phyloP scores from a whole-genome alignment of 495 filamentous ascomycete genomes.

The Podospora conica region DNA sequence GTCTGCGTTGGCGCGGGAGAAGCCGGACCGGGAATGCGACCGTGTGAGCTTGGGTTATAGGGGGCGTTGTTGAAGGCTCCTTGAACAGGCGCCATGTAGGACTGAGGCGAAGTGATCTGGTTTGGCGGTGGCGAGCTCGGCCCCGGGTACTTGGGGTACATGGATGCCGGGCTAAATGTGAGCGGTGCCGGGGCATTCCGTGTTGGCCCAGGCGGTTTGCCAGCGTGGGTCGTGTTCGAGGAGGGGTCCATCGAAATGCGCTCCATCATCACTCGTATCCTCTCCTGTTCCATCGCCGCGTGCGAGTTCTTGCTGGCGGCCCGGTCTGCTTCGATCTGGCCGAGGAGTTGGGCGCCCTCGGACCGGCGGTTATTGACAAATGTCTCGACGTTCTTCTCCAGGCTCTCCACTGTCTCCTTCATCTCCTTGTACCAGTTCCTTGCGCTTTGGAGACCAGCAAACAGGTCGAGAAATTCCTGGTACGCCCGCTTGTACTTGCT shows the following conservation, averaged over 20 bases:
- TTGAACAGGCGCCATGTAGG: conserved; percentile 27
- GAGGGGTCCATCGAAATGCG: conserved; percentile 74
- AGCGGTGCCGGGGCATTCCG: conserved; percentile 44
- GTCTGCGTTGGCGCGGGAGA: conserved; percentile 44
- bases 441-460: conserved; percentile 75
- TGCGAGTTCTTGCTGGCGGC: conserved; percentile 61
- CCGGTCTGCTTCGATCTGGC: conserved; percentile 77
- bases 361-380: conserved; percentile 92
- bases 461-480: conserved; percentile 87
- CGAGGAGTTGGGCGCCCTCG: conserved; percentile 83
- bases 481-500: conserved; percentile 86
- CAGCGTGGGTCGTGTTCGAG: conserved; percentile 31
- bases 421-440: conserved; percentile 93
- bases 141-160: conserved; percentile 48
- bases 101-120: conserved; percentile 33
- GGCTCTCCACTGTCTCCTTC: conserved; percentile 86
- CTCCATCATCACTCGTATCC: conserved; percentile 86
- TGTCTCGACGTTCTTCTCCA: conserved; percentile 94
- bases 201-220: conserved; percentile 36
- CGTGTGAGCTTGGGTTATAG: conserved; percentile 45
- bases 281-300: conserved; percentile 78
- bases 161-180: conserved; percentile 31
- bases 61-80: conserved; percentile 15
- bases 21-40: conserved; percentile 43
- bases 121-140: conserved; percentile 46